These are phyloP conservation scores for Mycena maculata DNA, from an alignment of 768 basidiomycete species.

Conservation along the genomic window DNA sequence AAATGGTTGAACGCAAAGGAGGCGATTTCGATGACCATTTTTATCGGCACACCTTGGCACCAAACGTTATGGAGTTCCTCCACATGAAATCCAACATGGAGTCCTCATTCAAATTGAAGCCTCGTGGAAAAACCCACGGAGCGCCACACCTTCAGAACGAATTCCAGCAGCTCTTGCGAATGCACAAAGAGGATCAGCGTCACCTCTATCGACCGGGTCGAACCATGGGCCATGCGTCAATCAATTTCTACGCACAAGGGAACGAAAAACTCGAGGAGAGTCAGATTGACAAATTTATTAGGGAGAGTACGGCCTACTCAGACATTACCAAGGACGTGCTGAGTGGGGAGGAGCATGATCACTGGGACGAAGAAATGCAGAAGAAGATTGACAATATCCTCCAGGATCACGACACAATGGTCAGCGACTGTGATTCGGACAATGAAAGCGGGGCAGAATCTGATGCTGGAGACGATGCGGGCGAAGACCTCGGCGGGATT, in stretches of 20 bases:
- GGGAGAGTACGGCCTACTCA: neutral
- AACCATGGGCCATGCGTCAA: neutral
- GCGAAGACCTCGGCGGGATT: neutral
- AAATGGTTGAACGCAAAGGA: constrained; percentile 19
- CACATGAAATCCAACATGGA: neutral
- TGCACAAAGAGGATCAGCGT: constrained; percentile 8
- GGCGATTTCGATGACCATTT: constrained; percentile 26
- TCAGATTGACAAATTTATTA: neutral
- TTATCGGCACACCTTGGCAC: constrained; percentile 20
- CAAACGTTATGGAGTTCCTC: constrained; percentile 24
- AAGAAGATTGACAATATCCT: neutral
- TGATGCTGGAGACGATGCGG: neutral
- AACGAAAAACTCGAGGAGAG: neutral
- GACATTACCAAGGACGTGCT: neutral
- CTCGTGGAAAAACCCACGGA: constrained; percentile 7
- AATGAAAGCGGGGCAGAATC: neutral
- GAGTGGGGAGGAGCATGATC: neutral
- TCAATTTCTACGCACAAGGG: neutral
- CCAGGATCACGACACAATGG: too few relatives aligned
- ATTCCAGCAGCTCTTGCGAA: constrained; percentile 13
- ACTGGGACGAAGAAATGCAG: neutral
- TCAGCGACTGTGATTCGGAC: neutral
- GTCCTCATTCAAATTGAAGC: constrained; percentile 8
- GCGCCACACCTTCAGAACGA: constrained; percentile 21
- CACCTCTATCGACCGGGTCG: neutral